These are phyloP conservation scores for Microstegium vimineum DNA, from an alignment of 176 grass and related monocot genomes.

Conservation along the genomic window DNA sequence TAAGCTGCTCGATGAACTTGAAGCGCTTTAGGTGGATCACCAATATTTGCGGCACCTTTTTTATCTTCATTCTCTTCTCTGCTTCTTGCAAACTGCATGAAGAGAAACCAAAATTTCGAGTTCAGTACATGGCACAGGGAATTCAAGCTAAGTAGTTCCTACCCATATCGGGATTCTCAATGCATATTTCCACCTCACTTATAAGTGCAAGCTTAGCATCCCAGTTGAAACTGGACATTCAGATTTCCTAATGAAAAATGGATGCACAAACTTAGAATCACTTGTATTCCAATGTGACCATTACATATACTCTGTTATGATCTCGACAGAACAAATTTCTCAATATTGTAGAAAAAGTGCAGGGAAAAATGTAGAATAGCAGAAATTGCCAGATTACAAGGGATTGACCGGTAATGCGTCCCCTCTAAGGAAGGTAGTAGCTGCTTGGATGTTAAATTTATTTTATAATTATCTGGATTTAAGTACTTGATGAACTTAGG, in stretches of 20 bases:
- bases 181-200: background rate
- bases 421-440: background rate
- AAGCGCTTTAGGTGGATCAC: constrained; percentile 90
- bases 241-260: background rate
- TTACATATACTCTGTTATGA: background rate
- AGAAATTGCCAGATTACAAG: background rate
- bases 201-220: background rate
- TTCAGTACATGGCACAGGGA: constrained; percentile 6
- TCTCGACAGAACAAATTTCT: background rate
- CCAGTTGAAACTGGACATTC: background rate
- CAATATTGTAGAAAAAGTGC: background rate
- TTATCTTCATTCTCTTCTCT: constrained; percentile 94
- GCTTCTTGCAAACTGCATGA: constrained; percentile 85
- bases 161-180: background rate
- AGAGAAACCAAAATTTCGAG: background rate
- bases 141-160: constrained; percentile 16
- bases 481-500: background rate
- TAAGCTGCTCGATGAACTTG: constrained; percentile 88
- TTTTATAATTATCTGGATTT: background rate
- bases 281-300: background rate
- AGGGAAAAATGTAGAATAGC: background rate
- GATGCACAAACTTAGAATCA: background rate
- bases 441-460: background rate
- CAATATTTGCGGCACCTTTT: constrained; percentile 68
- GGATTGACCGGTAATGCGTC: background rate